Evolutionary conservation across 2,329 filamentous ascomycete genomes (phyloP).

Genomic region (Epichloe hybrida): DNA sequence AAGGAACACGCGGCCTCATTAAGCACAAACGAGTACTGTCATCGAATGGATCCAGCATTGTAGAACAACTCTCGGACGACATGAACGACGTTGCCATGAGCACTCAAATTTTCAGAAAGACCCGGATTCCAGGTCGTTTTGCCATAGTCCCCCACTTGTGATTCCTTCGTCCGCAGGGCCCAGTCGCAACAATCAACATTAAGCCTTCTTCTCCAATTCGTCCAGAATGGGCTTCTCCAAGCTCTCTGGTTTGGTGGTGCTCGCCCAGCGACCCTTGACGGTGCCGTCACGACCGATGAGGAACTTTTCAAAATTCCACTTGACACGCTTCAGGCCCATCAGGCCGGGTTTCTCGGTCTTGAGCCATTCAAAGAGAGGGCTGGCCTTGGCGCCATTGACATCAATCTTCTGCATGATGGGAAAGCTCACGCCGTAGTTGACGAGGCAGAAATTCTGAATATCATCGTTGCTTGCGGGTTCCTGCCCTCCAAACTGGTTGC

Average conservation of each 20-base stretch:
- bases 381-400: conserved; percentile 75
- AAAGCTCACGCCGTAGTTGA: conserved; percentile 88
- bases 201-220: conserved; percentile 46
- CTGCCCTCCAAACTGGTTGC: conserved; percentile 92
- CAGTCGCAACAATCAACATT: background rate
- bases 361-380: conserved; percentile 52
- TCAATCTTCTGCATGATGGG: conserved; percentile 85
- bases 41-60: too few relatives aligned
- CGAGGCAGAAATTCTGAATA: conserved; percentile 72
- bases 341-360: conserved; percentile 65
- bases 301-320: conserved; percentile 99
- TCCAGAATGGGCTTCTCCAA: conserved; percentile 64
- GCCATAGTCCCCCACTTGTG: too few relatives aligned
- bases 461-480: conserved; percentile 75
- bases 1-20: too few relatives aligned
- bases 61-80: too few relatives aligned
- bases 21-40: too few relatives aligned
- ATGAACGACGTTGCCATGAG: too few relatives aligned
- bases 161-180: too few relatives aligned
- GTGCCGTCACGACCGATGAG: conserved; percentile 73
- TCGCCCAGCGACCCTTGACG: conserved; percentile 78
- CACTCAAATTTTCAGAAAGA: too few relatives aligned
- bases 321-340: conserved; percentile 77
- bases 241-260: conserved; percentile 70
- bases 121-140: background rate